Percentiles rank a stretch among this genome's conserved stretches.
Conservation (phyloP, 257 asterid genomes). For the Primulina eburnea region DNA sequence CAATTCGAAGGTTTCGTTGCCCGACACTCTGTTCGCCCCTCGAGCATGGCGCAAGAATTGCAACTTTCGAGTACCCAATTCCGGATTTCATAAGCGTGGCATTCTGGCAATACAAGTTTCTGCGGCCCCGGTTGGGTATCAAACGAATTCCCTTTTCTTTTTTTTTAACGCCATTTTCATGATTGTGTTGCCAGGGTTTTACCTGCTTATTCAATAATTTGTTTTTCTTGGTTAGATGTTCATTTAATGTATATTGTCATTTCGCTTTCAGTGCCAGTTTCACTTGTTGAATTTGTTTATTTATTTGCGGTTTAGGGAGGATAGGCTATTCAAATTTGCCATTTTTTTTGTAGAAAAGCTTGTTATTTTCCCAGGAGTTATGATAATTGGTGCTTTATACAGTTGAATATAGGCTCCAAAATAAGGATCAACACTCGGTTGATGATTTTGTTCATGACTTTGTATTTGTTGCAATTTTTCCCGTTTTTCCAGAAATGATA, state of each 20-base stretch:
- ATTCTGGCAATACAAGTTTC: constrained; percentile 47
- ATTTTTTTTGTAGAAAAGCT: no score
- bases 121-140: constrained; percentile 46
- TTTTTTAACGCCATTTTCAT: neutral
- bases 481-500: no score
- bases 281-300: neutral
- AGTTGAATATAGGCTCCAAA: no score
- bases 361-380: neutral
- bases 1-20: constrained; percentile 26
- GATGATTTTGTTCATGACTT: no score
- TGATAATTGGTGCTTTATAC: no score
- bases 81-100: constrained; percentile 24
- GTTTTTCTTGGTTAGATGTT: neutral
- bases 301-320: no score
- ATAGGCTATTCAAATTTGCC: neutral
- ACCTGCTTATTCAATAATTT: no score
- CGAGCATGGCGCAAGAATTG: constrained; percentile 24
- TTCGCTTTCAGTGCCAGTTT: neutral
- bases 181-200: neutral
- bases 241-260: no score
- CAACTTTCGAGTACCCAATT: constrained; percentile 26
- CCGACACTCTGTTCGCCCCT: constrained; percentile 16
- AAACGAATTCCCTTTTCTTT: neutral
- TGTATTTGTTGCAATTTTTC: no score
- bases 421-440: no score